These are phyloP conservation scores for Dacryopinax spathularia DNA, from an alignment of 768 basidiomycete species.

Conservation along the genomic window DNA sequence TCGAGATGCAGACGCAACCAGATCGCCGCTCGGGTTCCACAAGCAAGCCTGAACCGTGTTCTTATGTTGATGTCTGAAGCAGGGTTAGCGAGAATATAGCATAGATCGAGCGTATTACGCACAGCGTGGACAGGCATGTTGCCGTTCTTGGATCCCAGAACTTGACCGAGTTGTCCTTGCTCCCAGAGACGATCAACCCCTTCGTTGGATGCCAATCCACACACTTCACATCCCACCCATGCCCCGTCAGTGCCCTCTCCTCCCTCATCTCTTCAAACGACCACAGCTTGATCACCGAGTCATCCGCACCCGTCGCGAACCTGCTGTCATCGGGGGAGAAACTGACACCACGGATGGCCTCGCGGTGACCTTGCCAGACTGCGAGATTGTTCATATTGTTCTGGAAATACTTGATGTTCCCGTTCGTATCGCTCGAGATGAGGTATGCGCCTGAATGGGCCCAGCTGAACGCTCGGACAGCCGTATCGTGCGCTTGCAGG, in stretches of 20 bases:
- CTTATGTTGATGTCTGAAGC: conserved; percentile 78
- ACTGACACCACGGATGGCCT: conserved; percentile 79
- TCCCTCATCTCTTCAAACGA: conserved; percentile 81
- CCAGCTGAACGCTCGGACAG: conserved; percentile 79
- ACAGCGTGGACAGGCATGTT: conserved; percentile 82
- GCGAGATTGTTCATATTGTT: conserved; percentile 98
- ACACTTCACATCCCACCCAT: conserved; percentile 97
- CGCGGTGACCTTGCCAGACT: conserved; percentile 85
- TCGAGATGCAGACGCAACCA: conserved; percentile 86
- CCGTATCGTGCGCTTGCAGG: conserved; percentile 93
- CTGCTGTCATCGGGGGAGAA: conserved; percentile 85
- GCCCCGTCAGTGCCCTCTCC: conserved; percentile 82
- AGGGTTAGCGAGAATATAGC: neutral
- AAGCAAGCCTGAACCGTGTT: conserved; percentile 85
- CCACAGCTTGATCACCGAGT: conserved; percentile 91
- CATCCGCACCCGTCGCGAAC: conserved; percentile 92
- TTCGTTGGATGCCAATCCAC: conserved; percentile 99
- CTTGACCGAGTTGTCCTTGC: conserved; percentile 96
- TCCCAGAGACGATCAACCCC: conserved; percentile 84
- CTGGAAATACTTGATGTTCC: conserved; percentile 96
- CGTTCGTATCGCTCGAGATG: conserved; percentile 81
- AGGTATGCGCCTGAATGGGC: conserved; percentile 89
- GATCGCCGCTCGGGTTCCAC: conserved; percentile 90
- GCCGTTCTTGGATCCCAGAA: conserved; percentile 98
- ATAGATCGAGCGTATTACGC: conserved; percentile 19